These are phyloP conservation scores for Nicotiana tomentosiformis DNA, from an alignment of 257 asterid genomes.

Conservation along the genomic window DNA sequence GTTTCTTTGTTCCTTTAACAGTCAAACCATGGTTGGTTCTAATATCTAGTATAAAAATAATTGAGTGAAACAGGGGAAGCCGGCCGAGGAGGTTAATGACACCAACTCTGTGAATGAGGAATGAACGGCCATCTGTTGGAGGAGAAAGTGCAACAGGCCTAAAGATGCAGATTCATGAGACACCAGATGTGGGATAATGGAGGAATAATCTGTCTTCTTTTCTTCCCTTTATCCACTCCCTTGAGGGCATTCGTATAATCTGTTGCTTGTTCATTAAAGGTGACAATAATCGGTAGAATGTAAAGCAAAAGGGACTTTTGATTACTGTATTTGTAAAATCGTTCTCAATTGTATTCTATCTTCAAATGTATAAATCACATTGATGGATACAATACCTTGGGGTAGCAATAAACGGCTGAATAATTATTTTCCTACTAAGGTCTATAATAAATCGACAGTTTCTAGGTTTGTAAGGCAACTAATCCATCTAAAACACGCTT, in stretches of 20 bases:
- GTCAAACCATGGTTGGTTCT: neutral
- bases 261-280: neutral
- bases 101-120: constrained; percentile 30
- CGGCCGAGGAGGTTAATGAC: constrained; percentile 38
- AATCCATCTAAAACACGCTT: no score
- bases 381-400: no score
- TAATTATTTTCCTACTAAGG: no score
- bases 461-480: no score
- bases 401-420: no score
- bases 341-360: neutral
- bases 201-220: neutral
- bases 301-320: neutral
- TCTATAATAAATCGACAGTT: no score
- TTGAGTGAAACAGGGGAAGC: constrained; percentile 43
- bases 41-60: neutral
- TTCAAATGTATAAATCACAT: neutral
- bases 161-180: neutral
- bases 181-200: neutral
- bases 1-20: neutral
- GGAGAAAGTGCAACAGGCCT: constrained; percentile 27
- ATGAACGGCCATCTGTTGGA: constrained; percentile 38
- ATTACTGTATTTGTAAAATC: neutral
- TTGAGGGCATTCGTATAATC: neutral
- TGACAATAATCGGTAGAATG: neutral
- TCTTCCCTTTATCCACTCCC: neutral